Conservation (phyloP, 2,329 filamentous ascomycete genomes). For the Claviceps citrina region DNA sequence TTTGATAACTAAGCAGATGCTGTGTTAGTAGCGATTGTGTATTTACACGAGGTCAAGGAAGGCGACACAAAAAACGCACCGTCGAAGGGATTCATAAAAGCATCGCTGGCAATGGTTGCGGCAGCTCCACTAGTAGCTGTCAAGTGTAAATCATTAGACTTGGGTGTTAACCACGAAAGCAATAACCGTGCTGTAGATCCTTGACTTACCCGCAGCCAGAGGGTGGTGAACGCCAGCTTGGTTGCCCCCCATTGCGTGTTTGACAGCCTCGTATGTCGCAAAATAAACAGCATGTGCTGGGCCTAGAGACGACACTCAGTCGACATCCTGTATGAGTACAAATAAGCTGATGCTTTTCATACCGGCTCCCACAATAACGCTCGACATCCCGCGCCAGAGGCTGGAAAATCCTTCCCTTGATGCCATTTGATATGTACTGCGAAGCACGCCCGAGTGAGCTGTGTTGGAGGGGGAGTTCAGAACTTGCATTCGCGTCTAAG, state of each 20-base stretch:
- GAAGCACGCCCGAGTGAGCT: slow-evolving; percentile 78
- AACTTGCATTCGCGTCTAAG: slow-evolving; percentile 92
- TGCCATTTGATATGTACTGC: slow-evolving; percentile 85
- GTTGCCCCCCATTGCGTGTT: slow-evolving; percentile 90
- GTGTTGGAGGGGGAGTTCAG: slow-evolving; percentile 68
- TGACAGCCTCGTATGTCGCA: slow-evolving; percentile 92
- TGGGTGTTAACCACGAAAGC: neutral
- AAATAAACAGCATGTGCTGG: slow-evolving; percentile 97
- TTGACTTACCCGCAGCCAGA: slow-evolving; percentile 63
- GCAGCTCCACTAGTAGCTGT: slow-evolving; percentile 81
- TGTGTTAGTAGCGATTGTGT: neutral
- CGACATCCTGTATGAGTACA: neutral
- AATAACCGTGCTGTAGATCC: too few species aligned
- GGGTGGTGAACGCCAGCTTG: slow-evolving; percentile 77
- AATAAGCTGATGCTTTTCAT: slow-evolving; percentile 20
- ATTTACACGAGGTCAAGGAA: neutral
- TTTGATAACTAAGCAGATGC: slow-evolving; percentile 62
- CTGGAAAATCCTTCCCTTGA: slow-evolving; percentile 77
- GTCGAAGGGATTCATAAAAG: slow-evolving; percentile 98
- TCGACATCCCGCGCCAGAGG: slow-evolving; percentile 91
- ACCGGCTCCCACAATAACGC: slow-evolving; percentile 92
- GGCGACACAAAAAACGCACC: slow-evolving; percentile 38
- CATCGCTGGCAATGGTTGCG: slow-evolving; percentile 92
- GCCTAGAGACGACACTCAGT: slow-evolving; percentile 35
- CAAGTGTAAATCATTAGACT: neutral